Base-by-base conservation (phyloP, 805 yeast genomes). In the Starmerella floris region DNA sequence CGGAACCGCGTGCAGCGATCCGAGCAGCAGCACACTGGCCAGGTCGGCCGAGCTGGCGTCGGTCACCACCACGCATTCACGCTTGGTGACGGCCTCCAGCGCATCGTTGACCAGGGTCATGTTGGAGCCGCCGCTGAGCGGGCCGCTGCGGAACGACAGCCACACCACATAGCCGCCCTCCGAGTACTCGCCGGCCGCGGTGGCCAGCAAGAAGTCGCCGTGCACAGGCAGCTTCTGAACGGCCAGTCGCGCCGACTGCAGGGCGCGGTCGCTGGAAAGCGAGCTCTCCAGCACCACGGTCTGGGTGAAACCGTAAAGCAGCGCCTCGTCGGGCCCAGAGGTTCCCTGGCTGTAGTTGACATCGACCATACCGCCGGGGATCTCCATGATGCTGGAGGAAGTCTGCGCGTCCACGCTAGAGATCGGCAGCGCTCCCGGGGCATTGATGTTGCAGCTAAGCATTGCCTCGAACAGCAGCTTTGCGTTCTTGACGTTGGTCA, bases 401-500 rank as follows among this genome's bases (percentile, higher is more conserved):
- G 95, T 76, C 68, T 88, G 96, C 27, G 93, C 78, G 66, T 88
- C 98, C 58, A 77, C 70, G 58, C 75, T 74, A 38, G 80, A 60
- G 41, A 82, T 83, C 20, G 67, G 35, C 56, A 50, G 40, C 48
- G 61, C 48, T 52, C 53, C 68, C 15, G 43, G 31, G 88, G 72
- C 51, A 85, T 63, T n/a, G 36, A 22, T 26, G 23, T 43, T 41
- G 35, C 48, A 46, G 10, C 23, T 20, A 27, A 48, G 21, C 42
- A 46, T 46, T 3, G 99, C 97, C 68, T 91, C 97, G 52, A 91
- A 78, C 64, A 91, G 71, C 53, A 91, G 70, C 67, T 91, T 91
- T 49, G 99, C 99, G 70, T 87, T 79, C 67, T 91, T 91, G 53
- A 91, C 97, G 60, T 91, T 91, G 51, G 99, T 91, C 39, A 91